Conservation (phyloP, 164 flowering plant species). For the Berberis vulgaris region DNA sequence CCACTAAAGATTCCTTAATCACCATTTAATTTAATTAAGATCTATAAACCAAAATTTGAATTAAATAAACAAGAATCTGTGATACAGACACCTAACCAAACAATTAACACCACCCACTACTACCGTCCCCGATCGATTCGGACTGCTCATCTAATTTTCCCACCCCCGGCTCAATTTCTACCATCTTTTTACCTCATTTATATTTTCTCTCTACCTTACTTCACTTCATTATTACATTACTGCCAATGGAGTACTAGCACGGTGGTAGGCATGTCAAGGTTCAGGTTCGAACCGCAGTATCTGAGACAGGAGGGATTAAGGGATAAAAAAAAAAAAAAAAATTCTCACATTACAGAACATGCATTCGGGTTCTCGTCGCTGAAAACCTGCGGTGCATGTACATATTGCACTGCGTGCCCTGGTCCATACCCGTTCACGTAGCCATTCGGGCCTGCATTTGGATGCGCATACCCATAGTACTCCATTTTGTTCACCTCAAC, state of each 20-base stretch:
- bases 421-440: neutral
- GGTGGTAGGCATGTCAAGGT: no score
- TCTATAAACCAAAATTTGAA: no score
- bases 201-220: neutral
- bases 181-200: neutral
- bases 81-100: no score
- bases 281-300: no score
- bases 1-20: no score
- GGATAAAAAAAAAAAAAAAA: no score
- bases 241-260: no score
- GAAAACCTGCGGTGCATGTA: conserved; percentile 27
- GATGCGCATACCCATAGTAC: conserved; percentile 8
- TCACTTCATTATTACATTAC: neutral
- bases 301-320: no score
- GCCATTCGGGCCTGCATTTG: no score
- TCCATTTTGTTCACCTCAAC: conserved; percentile 20
- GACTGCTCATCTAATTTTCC: neutral
- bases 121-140: neutral
- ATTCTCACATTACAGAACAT: conserved; percentile 26
- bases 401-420: neutral
- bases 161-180: no score
- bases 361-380: conserved; percentile 39
- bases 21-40: no score
- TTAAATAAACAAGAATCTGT: no score
- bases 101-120: neutral